Evolutionary conservation across 129 eudicot genomes (phyloP).

Genomic region (Deinandra increscens): DNA sequence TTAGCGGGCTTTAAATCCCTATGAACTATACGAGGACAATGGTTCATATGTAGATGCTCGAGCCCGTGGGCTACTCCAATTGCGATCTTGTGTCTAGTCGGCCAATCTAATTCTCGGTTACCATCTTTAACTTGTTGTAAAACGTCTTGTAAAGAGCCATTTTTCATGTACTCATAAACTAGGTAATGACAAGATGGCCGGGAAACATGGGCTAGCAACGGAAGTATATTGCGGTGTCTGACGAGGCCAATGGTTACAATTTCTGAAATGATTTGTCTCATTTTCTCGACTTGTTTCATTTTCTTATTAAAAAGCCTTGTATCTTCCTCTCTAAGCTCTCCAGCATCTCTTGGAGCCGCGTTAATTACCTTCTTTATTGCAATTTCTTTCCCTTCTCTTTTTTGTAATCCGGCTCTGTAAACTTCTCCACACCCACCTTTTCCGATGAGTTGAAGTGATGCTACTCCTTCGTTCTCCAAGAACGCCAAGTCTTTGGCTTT

Average conservation of each 20-base stretch:
- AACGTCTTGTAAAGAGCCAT: constrained; percentile 74
- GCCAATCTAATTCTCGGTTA: constrained; percentile 60
- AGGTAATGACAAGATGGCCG: constrained; percentile 65
- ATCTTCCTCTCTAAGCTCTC: constrained; percentile 68
- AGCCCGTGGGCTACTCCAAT: constrained; percentile 75
- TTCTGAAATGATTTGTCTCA: constrained; percentile 77
- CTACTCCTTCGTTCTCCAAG: constrained; percentile 64
- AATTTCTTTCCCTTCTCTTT: constrained; percentile 49
- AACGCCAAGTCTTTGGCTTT: constrained; percentile 54
- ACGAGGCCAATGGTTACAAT: constrained; percentile 75
- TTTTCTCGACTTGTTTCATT: too few species aligned
- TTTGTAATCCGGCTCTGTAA: constrained; percentile 61
- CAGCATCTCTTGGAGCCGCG: constrained; percentile 59
- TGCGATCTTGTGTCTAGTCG: constrained; percentile 45
- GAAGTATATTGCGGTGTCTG: constrained; percentile 70
- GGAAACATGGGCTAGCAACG: constrained; percentile 23
- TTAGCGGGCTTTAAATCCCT: constrained; percentile 86
- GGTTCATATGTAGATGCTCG: constrained; percentile 70
- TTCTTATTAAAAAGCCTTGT: constrained; percentile 51
- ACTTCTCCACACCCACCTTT: constrained; percentile 90
- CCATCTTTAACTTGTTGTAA: constrained; percentile 48
- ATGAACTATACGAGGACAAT: constrained; percentile 65
- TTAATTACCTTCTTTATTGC: constrained; percentile 71
- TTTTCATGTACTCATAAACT: constrained; percentile 83
- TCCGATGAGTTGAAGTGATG: constrained; percentile 56